Percentiles rank a stretch among this genome's conserved stretches.
These are phyloP conservation scores for Allium cepa DNA, from an alignment of 106 monocot genomes.

Conservation along the genomic window DNA sequence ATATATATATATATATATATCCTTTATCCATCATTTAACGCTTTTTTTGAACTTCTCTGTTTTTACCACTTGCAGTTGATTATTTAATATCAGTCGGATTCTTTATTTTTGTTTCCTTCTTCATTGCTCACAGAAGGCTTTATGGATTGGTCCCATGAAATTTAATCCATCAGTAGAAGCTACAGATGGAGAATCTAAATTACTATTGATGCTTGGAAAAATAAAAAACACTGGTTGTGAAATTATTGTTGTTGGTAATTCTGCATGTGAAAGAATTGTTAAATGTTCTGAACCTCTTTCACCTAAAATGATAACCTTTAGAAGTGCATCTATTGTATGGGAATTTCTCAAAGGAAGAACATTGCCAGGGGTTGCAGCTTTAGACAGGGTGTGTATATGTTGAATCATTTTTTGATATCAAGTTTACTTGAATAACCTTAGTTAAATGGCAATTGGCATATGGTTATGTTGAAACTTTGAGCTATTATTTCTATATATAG, in stretches of 20 bases:
- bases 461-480: too few species aligned
- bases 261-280: constrained; percentile 34
- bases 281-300: constrained; percentile 10
- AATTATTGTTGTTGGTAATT: constrained; percentile 53
- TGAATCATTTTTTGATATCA: constrained; percentile 1
- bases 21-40: too few species aligned
- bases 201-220: constrained; percentile 53
- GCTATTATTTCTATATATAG: too few species aligned
- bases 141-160: constrained; percentile 70
- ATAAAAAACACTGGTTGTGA: constrained; percentile 47
- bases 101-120: neutral
- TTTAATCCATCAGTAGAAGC: constrained; percentile 24
- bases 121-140: constrained; percentile 49
- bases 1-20: too few species aligned
- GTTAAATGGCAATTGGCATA: too few species aligned
- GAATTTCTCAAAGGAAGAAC: constrained; percentile 63
- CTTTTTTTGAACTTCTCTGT: neutral
- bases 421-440: neutral
- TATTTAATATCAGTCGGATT: too few species aligned
- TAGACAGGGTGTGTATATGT: constrained; percentile 66
- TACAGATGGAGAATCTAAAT: constrained; percentile 29
- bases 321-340: constrained; percentile 75
- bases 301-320: constrained; percentile 23
- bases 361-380: constrained; percentile 78
- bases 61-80: neutral